A percentile compares a stretch with the other conserved stretches of the same genome.
phyloP scores from a whole-genome alignment of 495 filamentous ascomycete genomes.

The Trichocladium uniseriatum region DNA sequence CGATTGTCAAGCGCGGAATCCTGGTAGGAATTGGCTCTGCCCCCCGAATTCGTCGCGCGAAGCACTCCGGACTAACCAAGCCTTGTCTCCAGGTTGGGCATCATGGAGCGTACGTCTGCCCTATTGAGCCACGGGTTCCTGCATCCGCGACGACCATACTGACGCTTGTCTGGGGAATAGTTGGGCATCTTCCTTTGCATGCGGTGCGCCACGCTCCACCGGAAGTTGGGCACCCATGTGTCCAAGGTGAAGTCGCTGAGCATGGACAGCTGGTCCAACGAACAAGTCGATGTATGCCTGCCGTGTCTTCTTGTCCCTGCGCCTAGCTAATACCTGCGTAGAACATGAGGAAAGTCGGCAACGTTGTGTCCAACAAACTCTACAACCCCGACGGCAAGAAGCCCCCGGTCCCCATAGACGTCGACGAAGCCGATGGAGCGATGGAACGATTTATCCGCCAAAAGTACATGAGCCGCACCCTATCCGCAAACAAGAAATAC shows the following conservation, averaged over 20 bases:
- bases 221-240: slow-evolving; percentile 93
- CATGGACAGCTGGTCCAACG: slow-evolving; percentile 93
- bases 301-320: background rate
- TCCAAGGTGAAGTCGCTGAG: slow-evolving; percentile 97
- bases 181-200: slow-evolving; percentile 95
- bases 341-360: slow-evolving; percentile 90
- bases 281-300: slow-evolving; percentile 80
- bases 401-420: slow-evolving; percentile 74
- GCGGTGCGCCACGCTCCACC: slow-evolving; percentile 91
- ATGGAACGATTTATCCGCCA: slow-evolving; percentile 92
- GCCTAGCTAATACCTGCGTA: slow-evolving; percentile 31
- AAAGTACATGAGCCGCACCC: slow-evolving; percentile 66
- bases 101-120: slow-evolving; percentile 83
- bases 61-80: slow-evolving; percentile 12
- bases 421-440: slow-evolving; percentile 80
- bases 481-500: slow-evolving; percentile 29
- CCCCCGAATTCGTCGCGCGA: background rate
- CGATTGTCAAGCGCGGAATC: slow-evolving; percentile 85
- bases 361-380: slow-evolving; percentile 69
- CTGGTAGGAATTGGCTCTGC: slow-evolving; percentile 57
- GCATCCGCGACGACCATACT: background rate
- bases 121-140: background rate
- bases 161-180: slow-evolving; percentile 32
- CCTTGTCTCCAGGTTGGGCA: slow-evolving; percentile 67
- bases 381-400: slow-evolving; percentile 80